These are phyloP conservation scores for Melampsora larici-populina DNA, from an alignment of 1,284 basidiomycete species.

Conservation along the genomic window DNA sequence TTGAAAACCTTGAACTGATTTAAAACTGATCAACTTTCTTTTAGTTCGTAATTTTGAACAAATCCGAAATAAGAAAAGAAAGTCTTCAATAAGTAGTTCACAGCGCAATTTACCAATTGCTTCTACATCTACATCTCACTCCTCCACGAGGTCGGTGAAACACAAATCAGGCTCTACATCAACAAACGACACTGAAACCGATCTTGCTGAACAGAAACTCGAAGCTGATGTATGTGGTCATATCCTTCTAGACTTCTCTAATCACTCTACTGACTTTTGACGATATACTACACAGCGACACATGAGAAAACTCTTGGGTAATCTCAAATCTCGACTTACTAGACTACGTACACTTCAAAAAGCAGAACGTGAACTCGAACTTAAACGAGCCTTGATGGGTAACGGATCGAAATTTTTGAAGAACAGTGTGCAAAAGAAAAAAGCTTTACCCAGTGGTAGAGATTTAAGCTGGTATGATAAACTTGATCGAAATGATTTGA, in stretches of 20 bases:
- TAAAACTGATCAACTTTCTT: neutral
- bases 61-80: neutral
- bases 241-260: too few relatives aligned
- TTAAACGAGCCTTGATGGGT: conserved; percentile 36
- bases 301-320: conserved; percentile 19
- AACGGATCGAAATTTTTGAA: conserved; percentile 36
- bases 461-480: conserved; percentile 43
- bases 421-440: neutral
- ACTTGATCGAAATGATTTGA: conserved; percentile 35
- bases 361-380: conserved; percentile 37
- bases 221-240: neutral
- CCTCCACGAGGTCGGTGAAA: neutral
- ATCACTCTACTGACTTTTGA: neutral
- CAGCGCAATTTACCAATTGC: neutral
- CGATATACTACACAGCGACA: conserved; percentile 8
- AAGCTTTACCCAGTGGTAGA: conserved; percentile 14
- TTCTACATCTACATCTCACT: neutral
- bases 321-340: conserved; percentile 17
- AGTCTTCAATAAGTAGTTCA: neutral
- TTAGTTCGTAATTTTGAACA: conserved; percentile 3
- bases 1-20: neutral
- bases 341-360: conserved; percentile 25
- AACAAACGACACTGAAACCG: neutral
- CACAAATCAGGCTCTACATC: neutral
- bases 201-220: neutral